Conservation (phyloP, 257 asterid genomes). For the Gentiana dahurica region DNA sequence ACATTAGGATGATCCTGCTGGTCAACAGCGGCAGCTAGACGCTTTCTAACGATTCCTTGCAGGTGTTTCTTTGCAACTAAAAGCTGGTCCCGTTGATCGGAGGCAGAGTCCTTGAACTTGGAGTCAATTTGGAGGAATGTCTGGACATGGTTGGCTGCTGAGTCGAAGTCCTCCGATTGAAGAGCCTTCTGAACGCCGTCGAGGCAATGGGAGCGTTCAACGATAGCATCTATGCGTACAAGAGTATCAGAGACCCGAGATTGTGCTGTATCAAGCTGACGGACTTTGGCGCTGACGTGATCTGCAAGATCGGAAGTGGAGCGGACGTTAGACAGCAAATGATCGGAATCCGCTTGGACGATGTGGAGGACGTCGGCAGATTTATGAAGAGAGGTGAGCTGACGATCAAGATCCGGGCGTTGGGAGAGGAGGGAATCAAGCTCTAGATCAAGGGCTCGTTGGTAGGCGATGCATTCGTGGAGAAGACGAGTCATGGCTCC, state of each 20-base stretch:
- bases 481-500: slow-evolving; percentile 89
- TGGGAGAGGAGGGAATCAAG: slow-evolving; percentile 68
- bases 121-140: slow-evolving; percentile 76
- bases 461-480: slow-evolving; percentile 91
- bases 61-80: slow-evolving; percentile 69
- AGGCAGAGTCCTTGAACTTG: slow-evolving; percentile 47
- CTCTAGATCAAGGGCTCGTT: slow-evolving; percentile 65
- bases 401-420: slow-evolving; percentile 67
- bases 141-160: slow-evolving; percentile 61
- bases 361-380: slow-evolving; percentile 61
- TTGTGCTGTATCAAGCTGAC: slow-evolving; percentile 80
- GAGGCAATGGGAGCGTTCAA: slow-evolving; percentile 60
- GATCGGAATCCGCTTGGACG: slow-evolving; percentile 60
- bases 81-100: slow-evolving; percentile 81
- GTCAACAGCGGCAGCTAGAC: slow-evolving; percentile 58
- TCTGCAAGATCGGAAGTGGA: slow-evolving; percentile 78
- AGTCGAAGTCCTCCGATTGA: slow-evolving; percentile 64
- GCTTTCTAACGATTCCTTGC: slow-evolving; percentile 60
- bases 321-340: slow-evolving; percentile 60
- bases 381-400: slow-evolving; percentile 58
- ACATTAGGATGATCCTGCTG: slow-evolving; percentile 69
- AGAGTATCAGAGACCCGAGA: slow-evolving; percentile 81
- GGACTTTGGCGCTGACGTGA: slow-evolving; percentile 73
- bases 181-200: slow-evolving; percentile 80
- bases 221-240: slow-evolving; percentile 64